Conservation (phyloP, 768 basidiomycete genomes). For the Kwoniella dejecticola region DNA sequence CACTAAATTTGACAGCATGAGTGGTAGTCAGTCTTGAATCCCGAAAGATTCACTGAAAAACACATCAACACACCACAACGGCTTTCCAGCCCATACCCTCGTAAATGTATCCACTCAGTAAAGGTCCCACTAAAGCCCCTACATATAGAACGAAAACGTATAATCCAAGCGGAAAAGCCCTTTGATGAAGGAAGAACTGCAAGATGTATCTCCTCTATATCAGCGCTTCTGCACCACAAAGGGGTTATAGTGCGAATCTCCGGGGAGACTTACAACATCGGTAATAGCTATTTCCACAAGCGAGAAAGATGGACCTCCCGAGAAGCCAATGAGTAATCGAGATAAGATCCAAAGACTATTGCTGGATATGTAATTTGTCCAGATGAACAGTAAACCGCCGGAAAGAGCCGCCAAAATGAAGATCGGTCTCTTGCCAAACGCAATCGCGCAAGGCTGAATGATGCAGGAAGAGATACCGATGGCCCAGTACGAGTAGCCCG, state of each 20-base stretch:
- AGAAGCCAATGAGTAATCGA: constrained; percentile 19
- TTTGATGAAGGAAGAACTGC: constrained; percentile 7
- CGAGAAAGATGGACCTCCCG: constrained; percentile 13
- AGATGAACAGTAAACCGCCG: constrained; percentile 7
- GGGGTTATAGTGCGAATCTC: not conserved
- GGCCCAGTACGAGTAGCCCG: constrained; percentile 22
- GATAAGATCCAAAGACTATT: constrained; percentile 20
- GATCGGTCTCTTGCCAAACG: constrained; percentile 20
- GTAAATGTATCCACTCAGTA: constrained; percentile 21
- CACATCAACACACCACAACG: constrained; percentile 5
- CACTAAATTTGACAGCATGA: constrained; percentile 6
- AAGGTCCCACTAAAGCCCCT: constrained; percentile 13
- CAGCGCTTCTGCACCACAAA: not conserved
- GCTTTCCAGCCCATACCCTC: constrained; percentile 18
- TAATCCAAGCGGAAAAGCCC: constrained; percentile 5
- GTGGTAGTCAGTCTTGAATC: too few species aligned
- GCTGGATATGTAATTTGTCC: constrained; percentile 7
- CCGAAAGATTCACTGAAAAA: too few species aligned
- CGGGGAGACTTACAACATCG: constrained; percentile 3
- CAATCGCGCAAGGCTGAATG: constrained; percentile 18
- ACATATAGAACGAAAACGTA: constrained; percentile 20
- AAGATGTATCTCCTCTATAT: not conserved
- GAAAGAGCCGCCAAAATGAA: constrained; percentile 8
- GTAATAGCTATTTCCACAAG: constrained; percentile 23
- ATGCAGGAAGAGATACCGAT: constrained; percentile 20